phyloP scores from a whole-genome alignment of 139 green algal genomes.

The Helicosporidium sp. region DNA sequence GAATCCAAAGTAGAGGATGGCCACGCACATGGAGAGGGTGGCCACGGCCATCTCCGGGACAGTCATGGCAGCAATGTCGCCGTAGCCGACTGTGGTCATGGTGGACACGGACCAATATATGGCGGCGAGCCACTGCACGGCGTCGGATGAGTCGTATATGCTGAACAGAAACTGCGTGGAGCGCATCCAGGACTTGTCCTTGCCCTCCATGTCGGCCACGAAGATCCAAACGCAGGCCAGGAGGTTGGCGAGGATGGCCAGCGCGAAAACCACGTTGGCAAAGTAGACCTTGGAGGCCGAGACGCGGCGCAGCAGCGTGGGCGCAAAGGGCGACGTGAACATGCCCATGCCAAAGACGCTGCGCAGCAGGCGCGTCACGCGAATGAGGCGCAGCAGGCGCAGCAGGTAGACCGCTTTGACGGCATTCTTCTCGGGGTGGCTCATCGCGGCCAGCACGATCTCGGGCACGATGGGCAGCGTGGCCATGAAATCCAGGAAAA shows the following conservation, averaged over 20 bases:
- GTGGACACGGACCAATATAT: neutral
- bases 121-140: neutral
- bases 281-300: neutral
- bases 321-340: neutral
- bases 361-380: slow-evolving; percentile 4
- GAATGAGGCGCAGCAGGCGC: slow-evolving; percentile 10
- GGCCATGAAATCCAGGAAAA: slow-evolving; percentile 1
- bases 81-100: neutral
- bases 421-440: neutral
- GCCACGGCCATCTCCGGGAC: neutral
- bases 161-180: neutral
- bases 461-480: slow-evolving; percentile 7
- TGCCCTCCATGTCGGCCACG: neutral
- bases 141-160: neutral
- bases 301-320: neutral
- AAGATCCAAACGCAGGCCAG: neutral
- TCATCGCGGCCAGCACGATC: neutral
- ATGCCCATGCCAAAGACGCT: slow-evolving; percentile 1
- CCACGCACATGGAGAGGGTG: neutral
- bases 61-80: neutral
- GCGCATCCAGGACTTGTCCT: neutral
- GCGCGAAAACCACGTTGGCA: neutral
- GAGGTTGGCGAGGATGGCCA: slow-evolving; percentile 2
- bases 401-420: slow-evolving; percentile 3
- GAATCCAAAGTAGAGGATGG: neutral